Evolutionary conservation across 306 rosid genomes (phyloP), one percentile per base, ranked within the genome.

Genomic region (Sphenostylis stenocarpa): DNA sequence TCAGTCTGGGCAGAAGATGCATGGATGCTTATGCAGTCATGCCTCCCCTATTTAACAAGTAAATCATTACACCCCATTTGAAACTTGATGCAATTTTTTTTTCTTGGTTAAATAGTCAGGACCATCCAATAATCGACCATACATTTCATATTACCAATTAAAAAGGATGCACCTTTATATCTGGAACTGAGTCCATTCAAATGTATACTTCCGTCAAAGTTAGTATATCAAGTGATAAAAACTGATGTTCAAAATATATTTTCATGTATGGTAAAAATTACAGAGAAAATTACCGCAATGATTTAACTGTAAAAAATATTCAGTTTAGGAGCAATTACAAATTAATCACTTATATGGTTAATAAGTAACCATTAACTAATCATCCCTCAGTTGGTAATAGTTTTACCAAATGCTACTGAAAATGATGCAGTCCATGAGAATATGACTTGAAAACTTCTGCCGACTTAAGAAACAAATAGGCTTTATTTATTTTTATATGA

Each of bases 381-480:
- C 4, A 8, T 69, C 38, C 31, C 77, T 56, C 19, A 21, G 24
- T 34, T 36, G 34, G 41, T 21, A 24, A 10, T 38, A n/a, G 16
- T 72, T 15, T 39, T 58, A 34, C 33, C 33, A 49, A 48, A 17
- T n/a, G n/a, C n/a, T n/a, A n/a, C n/a, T n/a, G 75, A 77, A 83
- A 47, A 49, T 12, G 11, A 26, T 71, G 76, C 73, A 70, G 61
- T 68, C 28, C 51, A 60, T 4, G 12, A 26, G 75, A n/a, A 53
- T 55, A 52, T 28, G 34, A 43, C 69, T 67, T 13, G 51, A 36
- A 70, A 52, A 76, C 65, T 64, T 33, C 20, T 3, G 1, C 38
- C 66, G 26, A 73, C 72, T 44, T 44, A 16, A 47, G 44, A 74
- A 80, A 80, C 60, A 62, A 63, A 45, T 20, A 31, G 63, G 61